Base-by-base conservation (phyloP, 2,329 filamentous ascomycete genomes). In the Dryadomyces quercivorus region DNA sequence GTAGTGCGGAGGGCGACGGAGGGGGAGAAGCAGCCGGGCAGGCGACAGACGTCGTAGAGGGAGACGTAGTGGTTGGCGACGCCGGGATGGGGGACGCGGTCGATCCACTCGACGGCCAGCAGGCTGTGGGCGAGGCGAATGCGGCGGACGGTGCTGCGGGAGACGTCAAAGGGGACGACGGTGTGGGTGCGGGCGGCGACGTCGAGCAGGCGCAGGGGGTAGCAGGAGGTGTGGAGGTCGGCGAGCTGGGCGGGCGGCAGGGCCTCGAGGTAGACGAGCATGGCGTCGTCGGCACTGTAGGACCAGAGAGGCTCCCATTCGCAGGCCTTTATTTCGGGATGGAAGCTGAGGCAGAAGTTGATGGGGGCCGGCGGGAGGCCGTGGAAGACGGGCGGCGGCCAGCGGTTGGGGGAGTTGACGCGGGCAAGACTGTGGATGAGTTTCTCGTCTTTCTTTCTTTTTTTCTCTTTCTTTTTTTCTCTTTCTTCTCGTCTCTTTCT, bases 101-200 rank as follows among this genome's bases (percentile, higher is more conserved):
- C 77, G 51, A 77, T 79, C 80, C 81, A 84, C 62, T 84, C 81
- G n/a, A 85, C 66, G 18, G 84, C 61, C n/a, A 85, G 66, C n/a
- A 82, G 68, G 2, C 69, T 68, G 38, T 75, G 67, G 36, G 74
- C 72, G 4, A 84, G 66, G 15, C 80, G 72, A 3, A 81, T 64
- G 13, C 80, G 72, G 13, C 81, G 71, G 26, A 84, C 67, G 38
- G 77, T 10, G n/a, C 75, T 81, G 8, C 68, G 69, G 1, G 62
- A 57, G 5, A 70, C 66, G 40, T 75, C 67, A 58, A 84, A 81
- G 1, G 79, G 77, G 16, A 84, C 69, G 2, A 64, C 62, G 31
- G 69, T 66, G n/a, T 70, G 65, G 4, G 61, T 59, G 10, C 72
- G 66, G 1, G 69, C 72, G 21, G 69, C 70, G 2, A 84, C 59